phyloP scores from a whole-genome alignment of 345 rosid species.

The Cardamine resedifolia region DNA sequence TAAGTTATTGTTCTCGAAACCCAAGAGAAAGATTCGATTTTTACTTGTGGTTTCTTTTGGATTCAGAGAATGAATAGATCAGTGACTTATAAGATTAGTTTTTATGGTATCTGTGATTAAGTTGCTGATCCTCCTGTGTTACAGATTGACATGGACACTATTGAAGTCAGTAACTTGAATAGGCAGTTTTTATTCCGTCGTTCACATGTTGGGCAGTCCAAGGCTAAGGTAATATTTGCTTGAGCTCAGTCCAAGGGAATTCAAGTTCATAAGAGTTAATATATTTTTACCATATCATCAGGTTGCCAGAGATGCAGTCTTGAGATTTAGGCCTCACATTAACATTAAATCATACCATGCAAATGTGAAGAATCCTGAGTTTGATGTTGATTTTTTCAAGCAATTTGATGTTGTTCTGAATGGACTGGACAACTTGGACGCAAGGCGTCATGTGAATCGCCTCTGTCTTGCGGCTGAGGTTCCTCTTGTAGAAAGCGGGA shows the following conservation, averaged over 20 bases:
- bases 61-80: not conserved
- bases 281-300: slow-evolving; percentile 35
- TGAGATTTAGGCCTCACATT: slow-evolving; percentile 87
- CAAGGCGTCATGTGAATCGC: slow-evolving; percentile 98
- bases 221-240: slow-evolving; percentile 69
- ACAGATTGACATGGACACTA: slow-evolving; percentile 99
- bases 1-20: not conserved
- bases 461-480: slow-evolving; percentile 95
- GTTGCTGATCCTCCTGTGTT: slow-evolving; percentile 13
- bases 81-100: not conserved
- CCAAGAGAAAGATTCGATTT: not conserved
- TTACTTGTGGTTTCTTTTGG: slow-evolving; percentile 4
- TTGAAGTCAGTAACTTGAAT: slow-evolving; percentile 98
- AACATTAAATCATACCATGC: slow-evolving; percentile 86
- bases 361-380: slow-evolving; percentile 77
- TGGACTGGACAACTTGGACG: slow-evolving; percentile 97
- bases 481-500: slow-evolving; percentile 98
- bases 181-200: slow-evolving; percentile 92
- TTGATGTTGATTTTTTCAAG: slow-evolving; percentile 90
- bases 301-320: slow-evolving; percentile 98
- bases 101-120: not conserved
- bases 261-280: not conserved
- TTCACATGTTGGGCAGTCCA: slow-evolving; percentile 95
- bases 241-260: not conserved
- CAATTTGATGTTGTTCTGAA: slow-evolving; percentile 90